Percentiles rank a stretch among this genome's conserved stretches.
These are phyloP conservation scores for Exidia glandulosa DNA, from an alignment of 768 basidiomycete genomes.

Conservation along the genomic window DNA sequence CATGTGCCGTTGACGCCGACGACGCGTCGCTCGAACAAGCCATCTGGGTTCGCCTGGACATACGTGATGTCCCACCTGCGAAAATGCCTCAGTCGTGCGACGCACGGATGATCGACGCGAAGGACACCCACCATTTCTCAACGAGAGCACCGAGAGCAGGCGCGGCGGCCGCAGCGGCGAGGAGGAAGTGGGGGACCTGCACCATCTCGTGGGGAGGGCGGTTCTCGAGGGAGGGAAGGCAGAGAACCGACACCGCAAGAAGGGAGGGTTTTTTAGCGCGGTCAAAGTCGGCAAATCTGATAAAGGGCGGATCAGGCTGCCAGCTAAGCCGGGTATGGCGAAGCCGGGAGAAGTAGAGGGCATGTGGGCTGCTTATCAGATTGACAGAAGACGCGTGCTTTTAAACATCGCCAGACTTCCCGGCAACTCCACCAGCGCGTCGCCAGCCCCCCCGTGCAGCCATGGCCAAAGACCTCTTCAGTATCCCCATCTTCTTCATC, in stretches of 20 bases:
- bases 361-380: neutral
- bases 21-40: slow-evolving; percentile 59
- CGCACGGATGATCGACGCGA: slow-evolving; percentile 10
- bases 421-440: slow-evolving; percentile 5
- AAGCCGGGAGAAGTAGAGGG: neutral
- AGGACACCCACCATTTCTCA: slow-evolving; percentile 40
- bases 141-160: slow-evolving; percentile 51
- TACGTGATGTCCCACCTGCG: slow-evolving; percentile 81
- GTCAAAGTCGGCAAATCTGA: neutral
- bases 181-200: neutral
- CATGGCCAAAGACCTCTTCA: slow-evolving; percentile 73
- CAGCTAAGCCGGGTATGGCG: neutral
- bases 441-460: slow-evolving; percentile 8
- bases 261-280: neutral
- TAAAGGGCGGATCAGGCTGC: neutral
- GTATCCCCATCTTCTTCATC: slow-evolving; percentile 91
- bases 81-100: neutral
- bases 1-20: slow-evolving; percentile 88
- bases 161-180: slow-evolving; percentile 19
- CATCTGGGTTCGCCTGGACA: slow-evolving; percentile 72
- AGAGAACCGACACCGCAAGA: neutral
- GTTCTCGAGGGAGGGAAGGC: neutral
- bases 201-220: neutral
- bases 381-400: neutral
- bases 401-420: slow-evolving; percentile 2